Evolutionary conservation across 2,329 filamentous ascomycete species (phyloP).

Genomic region (Gremmenia infestans): DNA sequence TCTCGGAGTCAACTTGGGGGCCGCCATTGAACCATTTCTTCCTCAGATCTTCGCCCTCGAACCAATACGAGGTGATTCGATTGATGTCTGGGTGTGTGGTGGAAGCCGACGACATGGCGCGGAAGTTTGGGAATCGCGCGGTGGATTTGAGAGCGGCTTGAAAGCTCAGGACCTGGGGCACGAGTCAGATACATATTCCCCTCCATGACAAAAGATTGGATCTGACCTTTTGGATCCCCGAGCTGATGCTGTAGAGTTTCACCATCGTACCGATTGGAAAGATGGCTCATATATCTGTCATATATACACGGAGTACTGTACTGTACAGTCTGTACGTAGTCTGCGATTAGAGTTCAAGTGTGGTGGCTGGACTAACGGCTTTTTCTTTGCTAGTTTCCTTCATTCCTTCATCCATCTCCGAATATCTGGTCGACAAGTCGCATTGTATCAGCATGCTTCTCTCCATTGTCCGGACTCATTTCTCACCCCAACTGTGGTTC

Average conservation of each 20-base stretch:
- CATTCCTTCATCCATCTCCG: too few species aligned
- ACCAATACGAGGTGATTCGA: constrained; percentile 17
- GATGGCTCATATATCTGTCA: too few species aligned
- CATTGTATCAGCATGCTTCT: too few species aligned
- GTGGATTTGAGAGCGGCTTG: constrained; percentile 12
- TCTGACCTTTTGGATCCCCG: background rate
- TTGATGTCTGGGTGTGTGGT: constrained; percentile 13
- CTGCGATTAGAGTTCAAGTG: too few species aligned
- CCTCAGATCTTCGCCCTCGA: constrained; percentile 5
- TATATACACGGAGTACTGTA: too few species aligned
- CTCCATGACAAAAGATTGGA: background rate
- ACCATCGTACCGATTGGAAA: too few species aligned
- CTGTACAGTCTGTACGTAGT: too few species aligned
- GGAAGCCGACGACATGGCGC: constrained; percentile 14
- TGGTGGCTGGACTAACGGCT: too few species aligned
- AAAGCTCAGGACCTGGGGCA: constrained; percentile 13
- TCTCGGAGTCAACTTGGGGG: background rate
- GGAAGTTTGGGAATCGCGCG: constrained; percentile 5
- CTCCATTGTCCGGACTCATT: too few species aligned
- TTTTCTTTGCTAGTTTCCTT: too few species aligned
- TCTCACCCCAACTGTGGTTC: too few species aligned
- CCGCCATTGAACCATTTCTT: constrained; percentile 18
- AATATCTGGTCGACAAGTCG: too few species aligned
- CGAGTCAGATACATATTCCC: background rate
- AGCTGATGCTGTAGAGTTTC: background rate